Percentiles rank a stretch among this genome's conserved stretches.
Conservation (phyloP, 805 yeast genomes). For the Kodamaea hsintzibuensis region DNA sequence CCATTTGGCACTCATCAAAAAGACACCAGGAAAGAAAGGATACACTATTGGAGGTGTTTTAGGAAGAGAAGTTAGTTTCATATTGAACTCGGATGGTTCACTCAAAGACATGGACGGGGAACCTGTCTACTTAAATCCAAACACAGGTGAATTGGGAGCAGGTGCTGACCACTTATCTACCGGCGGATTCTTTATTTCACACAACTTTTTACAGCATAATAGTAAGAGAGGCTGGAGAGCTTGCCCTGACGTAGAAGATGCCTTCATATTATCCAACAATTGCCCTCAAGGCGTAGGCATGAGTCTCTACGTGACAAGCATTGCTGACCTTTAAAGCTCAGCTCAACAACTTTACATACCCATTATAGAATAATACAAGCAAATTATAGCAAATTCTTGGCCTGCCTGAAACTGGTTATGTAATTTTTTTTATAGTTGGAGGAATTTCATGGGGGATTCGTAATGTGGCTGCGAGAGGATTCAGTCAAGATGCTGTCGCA, state of each 20-base stretch:
- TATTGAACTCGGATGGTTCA: constrained; percentile 3
- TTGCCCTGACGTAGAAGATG: neutral
- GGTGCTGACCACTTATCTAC: neutral
- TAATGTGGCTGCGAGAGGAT: too few species aligned
- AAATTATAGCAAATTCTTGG: neutral
- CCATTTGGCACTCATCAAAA: constrained; percentile 8
- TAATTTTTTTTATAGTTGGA: neutral
- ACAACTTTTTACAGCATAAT: constrained; percentile 6
- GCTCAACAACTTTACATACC: neutral
- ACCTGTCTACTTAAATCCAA: neutral
- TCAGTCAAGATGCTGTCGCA: too few species aligned
- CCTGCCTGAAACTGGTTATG: neutral
- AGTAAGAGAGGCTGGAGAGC: constrained; percentile 8
- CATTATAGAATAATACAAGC: neutral
- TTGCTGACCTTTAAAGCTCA: neutral
- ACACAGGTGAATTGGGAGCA: neutral
- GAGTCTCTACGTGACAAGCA: neutral
- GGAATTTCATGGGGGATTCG: too few species aligned
- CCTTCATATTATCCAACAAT: constrained; percentile 2
- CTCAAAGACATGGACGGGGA: constrained; percentile 5
- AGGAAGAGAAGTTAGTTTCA: constrained; percentile 2
- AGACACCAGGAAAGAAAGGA: neutral
- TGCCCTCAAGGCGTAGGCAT: constrained; percentile 8
- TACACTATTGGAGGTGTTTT: constrained; percentile 4
- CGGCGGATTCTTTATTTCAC: constrained; percentile 4